A percentile compares a stretch with the other conserved stretches of the same genome.
phyloP scores from a whole-genome alignment of 306 rosid genomes.

The Lathyrus tuberosus region DNA sequence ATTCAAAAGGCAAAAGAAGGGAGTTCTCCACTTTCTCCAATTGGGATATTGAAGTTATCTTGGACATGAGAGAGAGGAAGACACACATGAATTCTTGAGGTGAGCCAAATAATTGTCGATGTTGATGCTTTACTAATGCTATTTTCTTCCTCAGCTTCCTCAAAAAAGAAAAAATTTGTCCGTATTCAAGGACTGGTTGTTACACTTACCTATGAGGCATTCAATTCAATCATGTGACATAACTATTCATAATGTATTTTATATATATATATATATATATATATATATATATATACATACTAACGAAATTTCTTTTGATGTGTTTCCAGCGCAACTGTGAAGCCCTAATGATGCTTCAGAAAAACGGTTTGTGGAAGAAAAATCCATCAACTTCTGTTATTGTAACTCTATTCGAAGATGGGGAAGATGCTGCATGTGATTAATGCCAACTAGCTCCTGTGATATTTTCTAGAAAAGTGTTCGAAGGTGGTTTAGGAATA shows the following conservation, averaged over 20 bases:
- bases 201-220: constrained; percentile 84
- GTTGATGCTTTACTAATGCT: no score
- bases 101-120: no score
- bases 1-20: no score
- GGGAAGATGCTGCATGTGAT: constrained; percentile 66
- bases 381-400: constrained; percentile 72
- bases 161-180: no score
- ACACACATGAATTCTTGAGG: no score
- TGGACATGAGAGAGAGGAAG: no score
- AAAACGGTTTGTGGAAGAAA: constrained; percentile 71
- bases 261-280: no score
- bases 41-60: no score
- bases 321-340: constrained; percentile 81
- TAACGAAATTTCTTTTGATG: constrained; percentile 27
- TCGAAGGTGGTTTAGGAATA: constrained; percentile 82
- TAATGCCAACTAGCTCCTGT: constrained; percentile 90
- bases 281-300: no score
- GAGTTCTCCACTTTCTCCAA: no score
- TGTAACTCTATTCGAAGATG: constrained; percentile 77
- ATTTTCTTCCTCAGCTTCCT: no score
- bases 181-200: constrained; percentile 83
- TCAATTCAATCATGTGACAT: no score
- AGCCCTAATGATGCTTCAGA: constrained; percentile 86
- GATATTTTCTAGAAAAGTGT: constrained; percentile 75
- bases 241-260: neutral